Evolutionary conservation across 2,329 filamentous ascomycete genomes (phyloP).

Genomic region (Bipolaris victoriae): DNA sequence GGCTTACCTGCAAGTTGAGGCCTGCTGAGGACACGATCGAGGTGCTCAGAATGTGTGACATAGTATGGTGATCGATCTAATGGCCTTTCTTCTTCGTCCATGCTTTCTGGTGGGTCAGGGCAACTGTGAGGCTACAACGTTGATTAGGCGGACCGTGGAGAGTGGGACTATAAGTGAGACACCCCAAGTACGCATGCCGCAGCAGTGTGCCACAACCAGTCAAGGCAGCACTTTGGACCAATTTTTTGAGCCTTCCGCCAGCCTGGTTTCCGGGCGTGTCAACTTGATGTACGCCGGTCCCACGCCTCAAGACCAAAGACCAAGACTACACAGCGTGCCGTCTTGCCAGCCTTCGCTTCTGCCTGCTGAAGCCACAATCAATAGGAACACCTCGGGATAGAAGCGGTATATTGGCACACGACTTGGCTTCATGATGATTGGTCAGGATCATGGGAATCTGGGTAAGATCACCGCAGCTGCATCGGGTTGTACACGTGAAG

Average conservation of each 20-base stretch:
- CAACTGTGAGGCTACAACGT: neutral
- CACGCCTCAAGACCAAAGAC: neutral
- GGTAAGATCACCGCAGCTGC: neutral
- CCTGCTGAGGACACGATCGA: conserved; percentile 27
- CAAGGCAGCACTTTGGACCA: neutral
- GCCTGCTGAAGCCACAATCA: conserved; percentile 1
- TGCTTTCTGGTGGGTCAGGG: neutral
- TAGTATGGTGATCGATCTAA: conserved; percentile 29
- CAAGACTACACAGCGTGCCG: conserved; percentile 2
- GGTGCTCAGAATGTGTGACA: conserved; percentile 27
- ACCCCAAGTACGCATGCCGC: neutral
- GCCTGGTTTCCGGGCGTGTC: neutral
- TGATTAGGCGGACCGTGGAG: neutral
- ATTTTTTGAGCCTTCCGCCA: neutral
- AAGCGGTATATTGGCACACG: conserved; percentile 1
- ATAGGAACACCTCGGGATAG: neutral
- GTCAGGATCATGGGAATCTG: neutral
- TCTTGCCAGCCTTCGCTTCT: neutral
- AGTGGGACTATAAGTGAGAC: neutral
- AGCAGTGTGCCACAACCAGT: too few relatives aligned
- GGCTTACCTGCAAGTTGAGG: conserved; percentile 30
- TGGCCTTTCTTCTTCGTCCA: conserved; percentile 18
- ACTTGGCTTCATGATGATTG: conserved; percentile 11
- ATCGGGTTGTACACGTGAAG: neutral
- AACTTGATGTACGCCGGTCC: neutral